Evolutionary conservation across 108 stramenopile species (phyloP).

Genomic region (Cyclostephanos tholiformis): DNA sequence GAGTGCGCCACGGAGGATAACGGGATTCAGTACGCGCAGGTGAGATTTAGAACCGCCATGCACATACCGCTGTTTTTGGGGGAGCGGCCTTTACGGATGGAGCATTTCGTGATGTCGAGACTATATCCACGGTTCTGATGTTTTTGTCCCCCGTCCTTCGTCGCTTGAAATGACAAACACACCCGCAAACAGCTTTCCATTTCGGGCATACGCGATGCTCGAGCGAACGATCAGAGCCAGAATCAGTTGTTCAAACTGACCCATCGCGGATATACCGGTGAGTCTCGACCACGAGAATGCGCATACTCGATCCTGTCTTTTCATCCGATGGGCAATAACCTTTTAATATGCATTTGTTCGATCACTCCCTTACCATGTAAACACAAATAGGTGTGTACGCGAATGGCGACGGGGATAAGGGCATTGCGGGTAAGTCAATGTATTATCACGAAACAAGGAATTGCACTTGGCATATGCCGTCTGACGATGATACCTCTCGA

Average conservation of each 20-base stretch:
- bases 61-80: too few relatives aligned
- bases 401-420: conserved; percentile 80
- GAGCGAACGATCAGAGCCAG: conserved; percentile 78
- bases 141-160: background rate
- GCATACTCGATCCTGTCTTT: background rate
- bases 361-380: background rate
- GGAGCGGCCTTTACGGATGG: too few relatives aligned
- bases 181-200: conserved; percentile 60
- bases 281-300: too few relatives aligned
- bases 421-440: conserved; percentile 31
- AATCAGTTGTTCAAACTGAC: conserved; percentile 83
- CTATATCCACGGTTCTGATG: background rate
- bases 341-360: background rate
- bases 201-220: conserved; percentile 72
- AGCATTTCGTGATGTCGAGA: too few relatives aligned
- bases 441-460: background rate
- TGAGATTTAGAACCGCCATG: background rate
- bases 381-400: conserved; percentile 78
- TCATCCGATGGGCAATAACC: too few relatives aligned
- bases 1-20: conserved; percentile 82
- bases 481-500: background rate
- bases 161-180: background rate
- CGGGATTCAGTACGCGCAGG: conserved; percentile 62
- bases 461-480: background rate
- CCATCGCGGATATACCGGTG: conserved; percentile 48